phyloP scores from a whole-genome alignment of 441 rosid genomes.

The Dalechampia spathulata region DNA sequence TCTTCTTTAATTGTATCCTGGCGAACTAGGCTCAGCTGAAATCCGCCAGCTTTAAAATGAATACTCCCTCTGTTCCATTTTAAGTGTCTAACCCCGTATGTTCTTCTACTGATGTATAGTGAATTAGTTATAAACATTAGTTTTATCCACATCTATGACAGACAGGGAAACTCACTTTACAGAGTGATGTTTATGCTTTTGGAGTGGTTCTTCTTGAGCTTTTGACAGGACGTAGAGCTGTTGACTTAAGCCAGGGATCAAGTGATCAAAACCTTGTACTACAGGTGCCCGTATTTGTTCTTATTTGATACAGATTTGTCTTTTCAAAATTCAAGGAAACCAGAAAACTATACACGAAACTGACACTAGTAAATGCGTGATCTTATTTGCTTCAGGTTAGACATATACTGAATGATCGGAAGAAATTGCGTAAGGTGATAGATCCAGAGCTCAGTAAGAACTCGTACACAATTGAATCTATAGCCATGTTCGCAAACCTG shows the following conservation, averaged over 20 bases:
- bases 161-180: slow-evolving; percentile 93
- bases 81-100: neutral
- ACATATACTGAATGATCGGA: slow-evolving; percentile 64
- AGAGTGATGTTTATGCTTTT: slow-evolving; percentile 93
- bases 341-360: neutral
- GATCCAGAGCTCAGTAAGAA: slow-evolving; percentile 67
- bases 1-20: too few species aligned
- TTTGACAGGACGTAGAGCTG: slow-evolving; percentile 87
- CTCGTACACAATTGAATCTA: slow-evolving; percentile 70
- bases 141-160: slow-evolving; percentile 22
- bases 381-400: slow-evolving; percentile 52
- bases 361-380: slow-evolving; percentile 1
- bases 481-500: slow-evolving; percentile 83
- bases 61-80: too few species aligned
- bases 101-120: neutral
- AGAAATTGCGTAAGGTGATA: slow-evolving; percentile 68
- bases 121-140: too few species aligned
- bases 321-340: slow-evolving; percentile 9
- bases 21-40: too few species aligned
- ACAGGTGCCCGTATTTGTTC: slow-evolving; percentile 43
- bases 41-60: too few species aligned
- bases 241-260: slow-evolving; percentile 76
- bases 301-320: slow-evolving; percentile 1
- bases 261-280: slow-evolving; percentile 81
- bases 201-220: slow-evolving; percentile 94